Base-by-base conservation (phyloP, 768 basidiomycete genomes). In the Saitozyma podzolica region DNA sequence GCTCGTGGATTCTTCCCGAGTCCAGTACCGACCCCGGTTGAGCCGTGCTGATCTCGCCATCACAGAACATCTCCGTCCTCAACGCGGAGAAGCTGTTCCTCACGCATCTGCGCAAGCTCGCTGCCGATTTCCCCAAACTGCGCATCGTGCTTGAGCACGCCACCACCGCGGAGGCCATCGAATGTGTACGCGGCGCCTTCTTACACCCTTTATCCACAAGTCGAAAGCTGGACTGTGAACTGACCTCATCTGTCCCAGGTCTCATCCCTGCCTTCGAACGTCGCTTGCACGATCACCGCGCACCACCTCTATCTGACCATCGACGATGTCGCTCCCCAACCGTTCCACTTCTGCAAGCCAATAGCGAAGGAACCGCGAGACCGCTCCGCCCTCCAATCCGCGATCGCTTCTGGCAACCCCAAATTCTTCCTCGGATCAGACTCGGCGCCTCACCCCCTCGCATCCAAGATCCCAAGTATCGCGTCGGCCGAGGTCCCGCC, bases 391-490 rank as follows among this genome's bases (percentile, higher is more conserved):
- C 80, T 99, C 61, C 85, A 86, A 55, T 84, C 89, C 19, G 86
- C 92, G 39, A 84, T 96, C 51, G 83, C 80, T 2, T 60, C 68
- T 87, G 94, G 94, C 4, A 90, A 95, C 79, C 89, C 92, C 4
- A 87, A 90, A 53, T 99, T 99, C 81, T 99, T 99, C 85, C 83
- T 99, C 59, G 96, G 96, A 17, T 94, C 91, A 16, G 96, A 99
- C 80, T 92, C 90, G 39, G 96, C 96, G 0, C 96, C 96, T 47
- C 96, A 99, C 79, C 87, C 89, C 6, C 83, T 77, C 2, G 37
- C 58, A 2, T 66, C 66, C 40, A 82, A 82, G 67, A 51, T 76
- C 9, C 68, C 77, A 3, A 61, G 54, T 17, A 65, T 77, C 37
- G 52, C 58, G 0, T 50, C 58, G 45, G 61, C 70, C 19, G 58